Percentiles rank a stretch among this genome's conserved stretches.
These are phyloP conservation scores for Pseudogymnoascus sp. DNA, from an alignment of 2,329 filamentous ascomycete species.

Conservation along the genomic window DNA sequence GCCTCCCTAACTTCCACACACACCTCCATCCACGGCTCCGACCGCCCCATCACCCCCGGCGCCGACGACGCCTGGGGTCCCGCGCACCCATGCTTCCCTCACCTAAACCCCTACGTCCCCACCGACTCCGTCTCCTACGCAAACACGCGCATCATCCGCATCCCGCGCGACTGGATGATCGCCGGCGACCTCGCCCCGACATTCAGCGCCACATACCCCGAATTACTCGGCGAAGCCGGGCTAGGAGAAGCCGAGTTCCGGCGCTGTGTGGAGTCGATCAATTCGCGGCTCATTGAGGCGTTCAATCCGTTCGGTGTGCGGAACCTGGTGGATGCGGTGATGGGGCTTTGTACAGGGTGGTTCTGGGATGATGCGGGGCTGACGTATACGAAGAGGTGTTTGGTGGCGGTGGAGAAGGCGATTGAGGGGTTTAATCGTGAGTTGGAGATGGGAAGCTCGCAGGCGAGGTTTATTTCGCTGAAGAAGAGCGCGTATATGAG, in stretches of 20 bases:
- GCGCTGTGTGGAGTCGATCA: slow-evolving; percentile 71
- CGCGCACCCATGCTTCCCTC: slow-evolving; percentile 87
- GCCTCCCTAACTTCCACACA: slow-evolving; percentile 27
- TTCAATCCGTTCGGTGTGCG: slow-evolving; percentile 72
- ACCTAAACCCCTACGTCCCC: slow-evolving; percentile 85
- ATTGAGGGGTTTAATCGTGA: slow-evolving; percentile 80
- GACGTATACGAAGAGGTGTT: slow-evolving; percentile 63
- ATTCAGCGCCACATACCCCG: slow-evolving; percentile 91
- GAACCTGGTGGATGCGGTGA: slow-evolving; percentile 69
- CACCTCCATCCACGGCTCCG: slow-evolving; percentile 26
- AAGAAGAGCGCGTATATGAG: slow-evolving; percentile 83
- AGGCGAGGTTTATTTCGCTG: slow-evolving; percentile 63
- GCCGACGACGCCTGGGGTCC: slow-evolving; percentile 82
- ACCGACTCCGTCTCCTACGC: slow-evolving; percentile 64
- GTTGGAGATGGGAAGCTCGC: slow-evolving; percentile 49
- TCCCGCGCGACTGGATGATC: slow-evolving; percentile 85
- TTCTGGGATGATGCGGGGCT: slow-evolving; percentile 86
- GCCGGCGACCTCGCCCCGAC: slow-evolving; percentile 85
- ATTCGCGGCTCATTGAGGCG: slow-evolving; percentile 64
- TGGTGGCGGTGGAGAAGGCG: slow-evolving; percentile 68
- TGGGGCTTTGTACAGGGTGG: slow-evolving; percentile 85
- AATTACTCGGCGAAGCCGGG: slow-evolving; percentile 80
- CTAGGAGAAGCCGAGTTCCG: slow-evolving; percentile 83
- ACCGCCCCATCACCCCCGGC: slow-evolving; percentile 43
- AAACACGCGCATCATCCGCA: slow-evolving; percentile 81